phyloP scores from a whole-genome alignment of 139 green algal species.

The Chlorokybus atmophyticus region DNA sequence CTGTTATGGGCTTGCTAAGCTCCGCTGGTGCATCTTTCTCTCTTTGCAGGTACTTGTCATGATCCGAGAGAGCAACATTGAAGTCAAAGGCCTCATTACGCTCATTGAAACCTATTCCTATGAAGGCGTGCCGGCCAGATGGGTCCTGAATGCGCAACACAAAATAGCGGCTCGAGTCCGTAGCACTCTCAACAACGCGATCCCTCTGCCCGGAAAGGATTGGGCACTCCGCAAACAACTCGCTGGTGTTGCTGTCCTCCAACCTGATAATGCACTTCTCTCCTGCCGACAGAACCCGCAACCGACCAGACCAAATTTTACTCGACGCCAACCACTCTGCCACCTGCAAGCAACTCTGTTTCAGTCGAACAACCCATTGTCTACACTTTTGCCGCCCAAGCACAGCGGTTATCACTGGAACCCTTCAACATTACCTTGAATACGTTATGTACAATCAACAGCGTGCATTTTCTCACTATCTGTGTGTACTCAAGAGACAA shows the following conservation, averaged over 20 bases:
- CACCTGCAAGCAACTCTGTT: no score
- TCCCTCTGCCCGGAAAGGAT: conserved; percentile 12
- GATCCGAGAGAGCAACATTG: conserved; percentile 30
- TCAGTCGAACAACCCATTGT: no score
- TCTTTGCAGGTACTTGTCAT: conserved; percentile 13
- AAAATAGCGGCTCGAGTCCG: conserved; percentile 30
- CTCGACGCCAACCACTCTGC: conserved; percentile 21
- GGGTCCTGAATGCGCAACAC: conserved; percentile 28
- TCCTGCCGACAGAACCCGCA: conserved; percentile 11
- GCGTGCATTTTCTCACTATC: no score
- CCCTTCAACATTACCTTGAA: no score
- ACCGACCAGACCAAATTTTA: conserved; percentile 17
- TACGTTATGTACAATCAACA: no score
- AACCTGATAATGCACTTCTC: conserved; percentile 17
- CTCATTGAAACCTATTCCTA: conserved; percentile 32
- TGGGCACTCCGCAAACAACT: conserved; percentile 31
- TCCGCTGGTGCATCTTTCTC: no score
- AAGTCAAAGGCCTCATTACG: conserved; percentile 31
- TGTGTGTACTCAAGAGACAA: no score
- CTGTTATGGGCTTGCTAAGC: no score
- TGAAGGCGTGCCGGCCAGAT: conserved; percentile 22
- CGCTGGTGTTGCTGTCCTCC: conserved; percentile 23
- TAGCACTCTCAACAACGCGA: conserved; percentile 17
- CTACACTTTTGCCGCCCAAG: no score
- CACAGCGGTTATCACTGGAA: no score